Base-by-base conservation (phyloP, 495 filamentous ascomycete species). In the Ramalina intermedia region DNA sequence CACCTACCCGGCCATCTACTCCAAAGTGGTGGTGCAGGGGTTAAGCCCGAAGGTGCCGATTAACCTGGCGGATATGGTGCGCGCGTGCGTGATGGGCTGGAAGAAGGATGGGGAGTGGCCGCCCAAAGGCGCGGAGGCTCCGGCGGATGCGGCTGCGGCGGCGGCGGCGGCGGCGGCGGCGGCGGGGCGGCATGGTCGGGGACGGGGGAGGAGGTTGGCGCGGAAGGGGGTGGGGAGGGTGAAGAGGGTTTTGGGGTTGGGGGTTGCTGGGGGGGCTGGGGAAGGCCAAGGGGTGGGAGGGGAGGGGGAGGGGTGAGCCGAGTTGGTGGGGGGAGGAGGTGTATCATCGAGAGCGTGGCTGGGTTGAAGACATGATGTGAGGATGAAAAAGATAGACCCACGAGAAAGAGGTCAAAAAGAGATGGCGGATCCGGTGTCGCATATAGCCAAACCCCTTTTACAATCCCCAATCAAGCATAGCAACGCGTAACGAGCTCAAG, bases 61-160 rank as follows among this genome's bases (percentile, higher is more conserved):
- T 50, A 94, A 94, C 56, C 75, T 98, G 6, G 63, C 70, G 33
- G 84, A 93, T 57, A 74, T 96, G 59, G 78, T 82, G 20, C 72
- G 78, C n/a, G 75, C 84, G 26, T 81, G 90, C 56, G 88, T 96
- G 2, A 74, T 81, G 37, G 91, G 91, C 29, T 96, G 91, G 91
- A 90, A 93, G 63, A 73, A 82, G 39, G 88, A 93, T 58, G 91
- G 87, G 17, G 83, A 94, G 59, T 98, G 91, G 91, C 91, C 91
- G 2, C 86, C 90, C 17, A 82, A 81, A 41, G 16, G 29, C 20
- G 33, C 27, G 38, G 43, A 8, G 16, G 14, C 0, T 20, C 18
- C 18, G 18, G 18, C 18, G 18, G 18, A 20, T 20, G 18, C 18
- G 17, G 33, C 45, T 8, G 3, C 6, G 26, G 44, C 16, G 3